These are phyloP conservation scores for Septoria linicola DNA, from an alignment of 2,329 filamentous ascomycete genomes.

Conservation along the genomic window DNA sequence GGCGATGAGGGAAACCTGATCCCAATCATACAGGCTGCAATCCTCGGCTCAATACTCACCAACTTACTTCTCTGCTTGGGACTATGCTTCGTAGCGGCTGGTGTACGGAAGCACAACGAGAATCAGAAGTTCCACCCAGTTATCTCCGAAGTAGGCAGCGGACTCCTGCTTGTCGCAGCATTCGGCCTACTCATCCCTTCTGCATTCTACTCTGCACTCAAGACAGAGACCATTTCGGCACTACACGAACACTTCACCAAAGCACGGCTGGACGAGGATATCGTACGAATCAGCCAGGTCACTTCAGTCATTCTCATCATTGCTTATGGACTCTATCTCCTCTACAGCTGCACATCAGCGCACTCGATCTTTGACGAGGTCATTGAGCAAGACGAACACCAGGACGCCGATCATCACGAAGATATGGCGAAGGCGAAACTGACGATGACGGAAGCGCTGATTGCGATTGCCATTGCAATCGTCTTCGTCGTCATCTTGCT, in stretches of 20 bases:
- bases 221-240: slow-evolving; percentile 23
- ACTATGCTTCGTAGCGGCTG: slow-evolving; percentile 75
- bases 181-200: slow-evolving; percentile 50
- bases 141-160: slow-evolving; percentile 75
- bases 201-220: slow-evolving; percentile 52
- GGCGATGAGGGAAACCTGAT: slow-evolving; percentile 36
- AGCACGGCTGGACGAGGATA: slow-evolving; percentile 42
- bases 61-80: slow-evolving; percentile 73
- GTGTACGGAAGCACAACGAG: slow-evolving; percentile 61
- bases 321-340: slow-evolving; percentile 61
- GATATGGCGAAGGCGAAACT: slow-evolving; percentile 65
- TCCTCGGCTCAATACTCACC: slow-evolving; percentile 76
- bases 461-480: slow-evolving; percentile 65
- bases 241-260: slow-evolving; percentile 46
- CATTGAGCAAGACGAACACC: slow-evolving; percentile 56
- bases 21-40: slow-evolving; percentile 74
- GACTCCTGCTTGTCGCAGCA: slow-evolving; percentile 72
- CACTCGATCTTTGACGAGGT: slow-evolving; percentile 75
- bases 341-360: slow-evolving; percentile 72
- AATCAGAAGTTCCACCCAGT: slow-evolving; percentile 67
- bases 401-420: slow-evolving; percentile 43
- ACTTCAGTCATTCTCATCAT: slow-evolving; percentile 69
- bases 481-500: slow-evolving; percentile 71
- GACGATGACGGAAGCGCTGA: slow-evolving; percentile 68
- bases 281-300: slow-evolving; percentile 66